These are phyloP conservation scores for Globisporangium rhizosaccharum DNA, from an alignment of 352 stramenopile genomes.

Conservation along the genomic window DNA sequence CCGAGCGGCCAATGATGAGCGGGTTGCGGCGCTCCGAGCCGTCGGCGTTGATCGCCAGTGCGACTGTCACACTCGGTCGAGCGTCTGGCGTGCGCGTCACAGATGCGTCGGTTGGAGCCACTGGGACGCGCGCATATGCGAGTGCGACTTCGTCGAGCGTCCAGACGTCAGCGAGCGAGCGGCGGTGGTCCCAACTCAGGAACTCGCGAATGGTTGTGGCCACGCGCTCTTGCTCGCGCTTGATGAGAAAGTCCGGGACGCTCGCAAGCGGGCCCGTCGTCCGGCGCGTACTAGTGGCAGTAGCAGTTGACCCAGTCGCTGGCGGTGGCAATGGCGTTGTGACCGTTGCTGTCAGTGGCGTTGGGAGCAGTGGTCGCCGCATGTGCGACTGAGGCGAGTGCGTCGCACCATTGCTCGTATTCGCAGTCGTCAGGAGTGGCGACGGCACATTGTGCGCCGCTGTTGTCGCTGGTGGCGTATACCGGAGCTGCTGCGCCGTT, in stretches of 20 bases:
- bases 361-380: no score
- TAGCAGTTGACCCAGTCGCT: background rate
- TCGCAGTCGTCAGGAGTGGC: no score
- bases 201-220: conserved; percentile 7
- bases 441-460: no score
- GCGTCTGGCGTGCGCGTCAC: background rate
- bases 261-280: background rate
- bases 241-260: conserved; percentile 8
- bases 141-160: conserved; percentile 15
- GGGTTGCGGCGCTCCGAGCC: conserved; percentile 12
- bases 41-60: conserved; percentile 12
- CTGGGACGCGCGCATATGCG: conserved; percentile 10
- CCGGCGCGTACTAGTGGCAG: background rate
- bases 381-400: no score
- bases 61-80: conserved; percentile 10
- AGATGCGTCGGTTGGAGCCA: background rate
- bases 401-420: no score
- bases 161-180: conserved; percentile 18
- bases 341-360: no score
- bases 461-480: no score
- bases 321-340: no score
- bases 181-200: conserved; percentile 9
- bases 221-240: conserved; percentile 12
- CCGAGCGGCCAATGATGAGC: conserved; percentile 14
- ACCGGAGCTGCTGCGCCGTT: no score